Evolutionary conservation across 164 flowering plant genomes (phyloP), one percentile per base, ranked within the genome.

Genomic region (Litsea cubeba): DNA sequence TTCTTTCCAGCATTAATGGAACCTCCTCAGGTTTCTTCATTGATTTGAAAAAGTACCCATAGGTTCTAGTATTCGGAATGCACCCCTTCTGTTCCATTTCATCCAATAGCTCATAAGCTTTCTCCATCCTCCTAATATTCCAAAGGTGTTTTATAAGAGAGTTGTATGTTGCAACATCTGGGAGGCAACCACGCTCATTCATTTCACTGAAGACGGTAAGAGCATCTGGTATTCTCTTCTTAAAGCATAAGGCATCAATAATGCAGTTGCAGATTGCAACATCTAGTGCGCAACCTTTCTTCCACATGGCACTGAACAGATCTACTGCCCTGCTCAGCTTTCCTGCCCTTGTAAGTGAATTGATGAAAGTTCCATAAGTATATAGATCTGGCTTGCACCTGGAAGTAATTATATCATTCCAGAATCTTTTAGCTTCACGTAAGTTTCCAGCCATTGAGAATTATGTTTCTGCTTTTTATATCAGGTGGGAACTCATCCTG

Each of bases 171-270:
- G 79, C 92, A 32, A 75, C 88, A 79, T 93, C 82, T 0, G 93
- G 92, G 12, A 62, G 69, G 69, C 91, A 89, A 32, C 85, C 90
- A 71, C 76, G 75, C 50, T 86, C 91, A 25, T 84, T 87, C 99
- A 93, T 93, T 62, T 85, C 91, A 63, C 71, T 26, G 46, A 93
- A 84, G 23, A 95, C 82, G 11, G 80, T 85, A 73, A 92, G 83
- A 51, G 98, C 98, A 76, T 91, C 87, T 1, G 94, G 95, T 26
- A 95, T 83, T 81, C 87, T 86, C 82, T 93, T 95, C 89, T 95
- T 93, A 85, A 92, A 95, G 81, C 99, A 95, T 79, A 93, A 83
- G 0, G 89, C 95, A 77, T 92, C 92, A 5, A 95, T 91, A 25
- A 95, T 79, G 46, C 85, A 85, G 75, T 93, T 95, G 78, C 98